Evolutionary conservation across 768 basidiomycete genomes (phyloP).

Genomic region (Tephrocybe sp.): DNA sequence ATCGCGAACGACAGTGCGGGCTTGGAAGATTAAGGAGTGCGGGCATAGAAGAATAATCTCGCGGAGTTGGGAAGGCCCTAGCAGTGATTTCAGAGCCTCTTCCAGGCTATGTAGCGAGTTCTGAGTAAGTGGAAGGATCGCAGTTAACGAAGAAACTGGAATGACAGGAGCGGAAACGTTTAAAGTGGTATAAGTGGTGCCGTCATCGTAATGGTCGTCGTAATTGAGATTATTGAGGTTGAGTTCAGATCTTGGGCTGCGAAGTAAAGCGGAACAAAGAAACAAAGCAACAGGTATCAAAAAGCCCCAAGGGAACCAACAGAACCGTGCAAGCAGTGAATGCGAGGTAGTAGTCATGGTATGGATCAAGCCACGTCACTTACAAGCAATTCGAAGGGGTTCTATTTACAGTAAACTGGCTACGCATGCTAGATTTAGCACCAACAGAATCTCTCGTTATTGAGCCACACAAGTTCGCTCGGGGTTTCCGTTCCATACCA

Average conservation of each 20-base stretch:
- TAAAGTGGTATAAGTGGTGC: conserved; percentile 4
- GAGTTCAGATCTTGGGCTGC: background rate
- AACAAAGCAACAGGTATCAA: conserved; percentile 9
- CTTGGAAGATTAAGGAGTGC: conserved; percentile 27
- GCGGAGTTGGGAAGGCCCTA: conserved; percentile 31
- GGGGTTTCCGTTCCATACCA: conserved; percentile 44
- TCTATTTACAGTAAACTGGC: too few relatives aligned
- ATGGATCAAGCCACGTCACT: background rate
- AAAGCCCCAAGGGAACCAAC: conserved; percentile 6
- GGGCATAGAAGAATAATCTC: conserved; percentile 51
- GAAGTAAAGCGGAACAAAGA: background rate
- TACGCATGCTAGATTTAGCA: conserved; percentile 21
- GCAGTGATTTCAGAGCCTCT: conserved; percentile 34
- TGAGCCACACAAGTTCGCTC: conserved; percentile 37
- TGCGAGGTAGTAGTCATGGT: background rate
- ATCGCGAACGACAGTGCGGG: conserved; percentile 32
- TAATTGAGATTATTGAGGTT: conserved; percentile 1
- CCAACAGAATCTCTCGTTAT: conserved; percentile 50
- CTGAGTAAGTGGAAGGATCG: conserved; percentile 44
- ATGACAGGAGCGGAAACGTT: conserved; percentile 8
- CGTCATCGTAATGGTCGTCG: conserved; percentile 7
- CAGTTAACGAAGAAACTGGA: conserved; percentile 37
- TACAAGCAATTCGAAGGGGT: background rate
- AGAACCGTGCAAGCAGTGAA: background rate
- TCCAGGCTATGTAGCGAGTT: conserved; percentile 31